Percentiles rank a stretch among this genome's conserved stretches.
Conservation (phyloP, 495 filamentous ascomycete genomes). For the Margaritispora aquatica region DNA sequence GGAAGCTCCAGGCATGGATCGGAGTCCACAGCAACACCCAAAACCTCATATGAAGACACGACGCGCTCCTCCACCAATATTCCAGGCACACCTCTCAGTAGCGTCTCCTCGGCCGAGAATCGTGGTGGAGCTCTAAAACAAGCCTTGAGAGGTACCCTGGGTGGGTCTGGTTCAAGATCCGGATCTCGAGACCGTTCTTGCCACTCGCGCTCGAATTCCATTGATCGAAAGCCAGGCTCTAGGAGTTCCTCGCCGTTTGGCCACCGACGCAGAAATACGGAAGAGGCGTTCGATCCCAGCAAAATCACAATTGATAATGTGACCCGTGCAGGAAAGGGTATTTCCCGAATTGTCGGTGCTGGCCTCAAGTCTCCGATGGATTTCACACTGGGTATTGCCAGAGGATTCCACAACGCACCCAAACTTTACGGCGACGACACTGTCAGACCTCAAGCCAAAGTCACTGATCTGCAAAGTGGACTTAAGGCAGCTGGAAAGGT, state of each 20-base stretch:
- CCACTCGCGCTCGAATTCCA: neutral
- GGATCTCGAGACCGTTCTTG: constrained; percentile 5
- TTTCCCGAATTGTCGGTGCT: constrained; percentile 61
- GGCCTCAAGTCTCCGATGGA: constrained; percentile 76
- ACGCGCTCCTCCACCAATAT: constrained; percentile 8
- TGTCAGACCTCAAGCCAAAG: constrained; percentile 60
- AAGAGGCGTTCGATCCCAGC: constrained; percentile 13
- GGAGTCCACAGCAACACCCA: constrained; percentile 9
- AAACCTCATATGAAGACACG: constrained; percentile 22
- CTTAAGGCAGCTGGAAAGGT: constrained; percentile 56
- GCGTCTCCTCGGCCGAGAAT: constrained; percentile 3
- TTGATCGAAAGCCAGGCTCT: constrained; percentile 9
- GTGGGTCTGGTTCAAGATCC: constrained; percentile 17
- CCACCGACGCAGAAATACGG: neutral
- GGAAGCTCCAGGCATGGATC: neutral
- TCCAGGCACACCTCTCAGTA: constrained; percentile 10
- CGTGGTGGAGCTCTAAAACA: constrained; percentile 18
- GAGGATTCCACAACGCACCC: constrained; percentile 82
- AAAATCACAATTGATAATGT: constrained; percentile 46
- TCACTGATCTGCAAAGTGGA: constrained; percentile 63
- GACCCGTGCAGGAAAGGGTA: constrained; percentile 53
- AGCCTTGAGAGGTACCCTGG: constrained; percentile 19
- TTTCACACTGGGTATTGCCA: constrained; percentile 67
- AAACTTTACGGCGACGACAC: constrained; percentile 72
- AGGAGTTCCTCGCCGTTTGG: constrained; percentile 11